Conservation (phyloP, 805 yeast species). For the Nakazawaea ambrosiae region DNA sequence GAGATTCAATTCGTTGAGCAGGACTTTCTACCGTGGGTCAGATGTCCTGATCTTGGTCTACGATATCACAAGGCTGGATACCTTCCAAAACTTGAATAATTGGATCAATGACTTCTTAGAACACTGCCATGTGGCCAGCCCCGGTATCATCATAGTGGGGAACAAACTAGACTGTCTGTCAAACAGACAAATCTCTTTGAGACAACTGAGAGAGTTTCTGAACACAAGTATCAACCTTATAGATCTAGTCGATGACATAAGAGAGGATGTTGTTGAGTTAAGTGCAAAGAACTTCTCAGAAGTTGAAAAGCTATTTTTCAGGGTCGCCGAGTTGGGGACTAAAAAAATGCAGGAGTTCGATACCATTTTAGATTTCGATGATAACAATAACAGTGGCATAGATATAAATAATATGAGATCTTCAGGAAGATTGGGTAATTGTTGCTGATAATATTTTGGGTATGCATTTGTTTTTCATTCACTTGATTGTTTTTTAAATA, state of each 20-base stretch:
- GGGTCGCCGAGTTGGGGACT: slow-evolving; percentile 21
- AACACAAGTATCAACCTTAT: slow-evolving; percentile 10
- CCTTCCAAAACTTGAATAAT: slow-evolving; percentile 33
- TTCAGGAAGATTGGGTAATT: slow-evolving; percentile 6
- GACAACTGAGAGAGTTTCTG: slow-evolving; percentile 25
- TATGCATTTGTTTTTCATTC: background rate
- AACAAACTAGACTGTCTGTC: slow-evolving; percentile 37
- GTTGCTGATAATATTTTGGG: background rate
- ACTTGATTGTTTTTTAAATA: too few species aligned
- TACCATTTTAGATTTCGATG: slow-evolving; percentile 17
- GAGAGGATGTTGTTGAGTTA: slow-evolving; percentile 21
- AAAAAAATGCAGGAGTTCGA: slow-evolving; percentile 13
- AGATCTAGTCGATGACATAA: slow-evolving; percentile 17
- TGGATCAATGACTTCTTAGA: slow-evolving; percentile 44
- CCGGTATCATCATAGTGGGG: slow-evolving; percentile 46
- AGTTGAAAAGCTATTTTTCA: slow-evolving; percentile 19
- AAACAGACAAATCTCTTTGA: slow-evolving; percentile 20
- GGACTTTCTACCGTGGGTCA: slow-evolving; percentile 52
- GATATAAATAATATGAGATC: too few species aligned
- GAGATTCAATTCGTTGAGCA: slow-evolving; percentile 61
- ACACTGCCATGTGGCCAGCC: slow-evolving; percentile 39
- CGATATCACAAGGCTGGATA: slow-evolving; percentile 46
- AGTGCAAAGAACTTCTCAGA: slow-evolving; percentile 21
- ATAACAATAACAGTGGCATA: too few species aligned
- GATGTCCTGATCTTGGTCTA: slow-evolving; percentile 49